These are phyloP conservation scores for Isabelozyma heimii DNA, from an alignment of 805 yeast species.

Conservation along the genomic window DNA sequence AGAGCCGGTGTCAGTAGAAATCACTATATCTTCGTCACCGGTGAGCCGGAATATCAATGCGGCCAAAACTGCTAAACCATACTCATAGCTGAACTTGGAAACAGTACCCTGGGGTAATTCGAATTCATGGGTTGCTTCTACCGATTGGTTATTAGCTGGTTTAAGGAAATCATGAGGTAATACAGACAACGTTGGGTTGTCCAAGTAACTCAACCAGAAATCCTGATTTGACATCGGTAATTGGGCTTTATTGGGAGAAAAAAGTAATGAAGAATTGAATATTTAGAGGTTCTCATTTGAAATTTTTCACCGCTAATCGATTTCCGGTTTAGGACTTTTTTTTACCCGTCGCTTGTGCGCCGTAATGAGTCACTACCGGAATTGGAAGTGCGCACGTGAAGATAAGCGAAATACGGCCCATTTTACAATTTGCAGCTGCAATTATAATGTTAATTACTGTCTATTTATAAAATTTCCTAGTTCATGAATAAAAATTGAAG, in stretches of 20 bases:
- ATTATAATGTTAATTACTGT: not conserved
- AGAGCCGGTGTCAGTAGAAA: slow-evolving; percentile 59
- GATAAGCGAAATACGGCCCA: slow-evolving; percentile 1
- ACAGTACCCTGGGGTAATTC: slow-evolving; percentile 3
- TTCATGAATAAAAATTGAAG: slow-evolving; percentile 91
- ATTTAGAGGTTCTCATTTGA: not conserved
- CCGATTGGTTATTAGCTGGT: slow-evolving; percentile 65
- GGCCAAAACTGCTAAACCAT: slow-evolving; percentile 65
- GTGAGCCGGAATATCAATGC: slow-evolving; percentile 75
- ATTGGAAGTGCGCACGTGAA: not conserved
- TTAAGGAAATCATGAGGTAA: slow-evolving; percentile 85
- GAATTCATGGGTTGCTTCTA: slow-evolving; percentile 52
- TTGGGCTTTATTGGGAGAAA: not conserved
- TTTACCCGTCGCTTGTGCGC: not conserved
- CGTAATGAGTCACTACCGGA: not conserved
- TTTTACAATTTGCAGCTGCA: not conserved
- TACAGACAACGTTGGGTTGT: slow-evolving; percentile 80
- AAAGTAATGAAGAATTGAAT: not conserved
- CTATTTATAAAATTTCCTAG: slow-evolving; percentile 22
- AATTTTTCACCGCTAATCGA: not conserved
- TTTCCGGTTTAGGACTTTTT: not conserved
- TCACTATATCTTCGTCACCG: slow-evolving; percentile 91
- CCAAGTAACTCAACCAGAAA: slow-evolving; percentile 64
- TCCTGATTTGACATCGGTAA: slow-evolving; percentile 15
- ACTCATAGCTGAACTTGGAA: slow-evolving; percentile 37